Base-by-base conservation (phyloP, 768 basidiomycete species). In the Heimioporus sp. region DNA sequence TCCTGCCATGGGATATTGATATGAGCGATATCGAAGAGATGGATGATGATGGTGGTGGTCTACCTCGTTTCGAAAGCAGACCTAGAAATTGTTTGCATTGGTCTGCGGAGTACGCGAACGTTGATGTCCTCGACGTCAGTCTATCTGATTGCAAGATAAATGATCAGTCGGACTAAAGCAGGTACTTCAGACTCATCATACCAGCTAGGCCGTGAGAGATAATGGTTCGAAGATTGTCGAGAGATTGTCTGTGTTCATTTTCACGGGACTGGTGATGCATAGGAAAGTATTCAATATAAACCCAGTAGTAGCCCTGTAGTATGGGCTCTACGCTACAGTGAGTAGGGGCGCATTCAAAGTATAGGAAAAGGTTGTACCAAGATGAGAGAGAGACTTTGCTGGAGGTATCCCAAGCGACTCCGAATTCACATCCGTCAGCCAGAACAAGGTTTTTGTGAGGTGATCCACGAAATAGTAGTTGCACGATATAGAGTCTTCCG, bases 261-360 rank as follows among this genome's bases (percentile, higher is more conserved):
- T 36, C 21, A 16, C 71, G 53, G 59, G 84, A 82, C 63, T 39
- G 30, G 12, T 72, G 54, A 60, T 85, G 83, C 65, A 77, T 79
- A 1, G 80, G 81, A 62, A 80, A 84, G 51, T 74, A 76, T 61
- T 85, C 82, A 10, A 82, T 68, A 55, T 86, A 83, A 10, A 54
- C 60, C 83, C 83, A 86, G 56, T 80, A 86, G 43, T 45, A 45
- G 34, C 17, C 43, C 13, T 45, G 19, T 20, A 45, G 19, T 11
- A 45, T 45, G 4, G 31, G 12, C 11, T 19, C 43, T 45, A 19
- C 17, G 10, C 15, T 10, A 34, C 6, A 34, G 11, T 34, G 31
- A 45, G 32, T 13, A 3, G 17, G 12, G 30, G 17, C 13, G 15
- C 1, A 32, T 11, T 5, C 19, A 20, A 79, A 49, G 28, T 10